These are phyloP conservation scores for Phytophthora tentaculata DNA, from an alignment of 352 stramenopile genomes.

Conservation along the genomic window DNA sequence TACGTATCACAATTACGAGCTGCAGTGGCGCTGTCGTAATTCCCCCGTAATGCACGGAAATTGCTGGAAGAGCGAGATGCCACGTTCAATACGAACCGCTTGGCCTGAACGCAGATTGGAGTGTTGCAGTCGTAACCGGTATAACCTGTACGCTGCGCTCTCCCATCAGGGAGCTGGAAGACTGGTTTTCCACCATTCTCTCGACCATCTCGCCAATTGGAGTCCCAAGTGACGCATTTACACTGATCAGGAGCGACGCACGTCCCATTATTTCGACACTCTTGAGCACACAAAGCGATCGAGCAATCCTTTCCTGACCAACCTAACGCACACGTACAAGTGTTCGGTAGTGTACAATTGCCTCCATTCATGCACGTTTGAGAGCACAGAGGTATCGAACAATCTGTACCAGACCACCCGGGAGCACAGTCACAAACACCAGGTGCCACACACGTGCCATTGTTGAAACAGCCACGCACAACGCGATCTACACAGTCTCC, in stretches of 20 bases:
- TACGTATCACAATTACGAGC: conserved; percentile 55
- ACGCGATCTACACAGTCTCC: conserved; percentile 93
- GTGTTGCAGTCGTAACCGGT: conserved; percentile 97
- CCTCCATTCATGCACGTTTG: conserved; percentile 82
- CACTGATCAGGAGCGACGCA: conserved; percentile 89
- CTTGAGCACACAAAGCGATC: conserved; percentile 90
- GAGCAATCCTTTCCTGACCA: conserved; percentile 91
- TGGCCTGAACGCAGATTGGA: conserved; percentile 95
- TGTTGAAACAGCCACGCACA: conserved; percentile 95
- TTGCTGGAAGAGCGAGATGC: conserved; percentile 20
- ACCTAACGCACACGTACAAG: conserved; percentile 91
- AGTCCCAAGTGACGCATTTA: conserved; percentile 89
- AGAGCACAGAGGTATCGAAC: conserved; percentile 74
- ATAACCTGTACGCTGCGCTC: conserved; percentile 90
- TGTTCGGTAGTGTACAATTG: conserved; percentile 93
- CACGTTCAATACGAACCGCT: conserved; percentile 92
- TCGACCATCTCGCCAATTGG: conserved; percentile 91
- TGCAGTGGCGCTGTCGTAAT: conserved; percentile 49
- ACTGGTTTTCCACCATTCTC: conserved; percentile 88
- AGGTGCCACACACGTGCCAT: conserved; percentile 93
- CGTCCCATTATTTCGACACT: conserved; percentile 87
- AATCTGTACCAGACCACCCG: conserved; percentile 86
- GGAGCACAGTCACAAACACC: conserved; percentile 80
- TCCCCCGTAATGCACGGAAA: conserved; percentile 67
- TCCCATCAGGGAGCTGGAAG: conserved; percentile 91